These are phyloP conservation scores for Erythrophleum ivorense DNA, from an alignment of 331 rosid species.

Conservation along the genomic window DNA sequence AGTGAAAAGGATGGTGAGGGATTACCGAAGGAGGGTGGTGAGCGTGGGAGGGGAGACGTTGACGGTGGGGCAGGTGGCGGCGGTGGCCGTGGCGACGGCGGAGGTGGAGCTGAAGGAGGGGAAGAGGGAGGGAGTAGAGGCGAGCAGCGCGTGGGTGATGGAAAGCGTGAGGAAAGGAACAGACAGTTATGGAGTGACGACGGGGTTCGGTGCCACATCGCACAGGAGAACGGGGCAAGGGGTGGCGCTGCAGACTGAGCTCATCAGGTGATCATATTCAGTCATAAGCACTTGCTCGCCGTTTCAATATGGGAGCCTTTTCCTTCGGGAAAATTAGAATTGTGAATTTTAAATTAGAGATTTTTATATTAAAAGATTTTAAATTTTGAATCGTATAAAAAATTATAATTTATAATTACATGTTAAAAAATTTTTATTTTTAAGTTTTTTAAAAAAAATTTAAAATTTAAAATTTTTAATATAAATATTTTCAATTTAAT, in stretches of 20 bases:
- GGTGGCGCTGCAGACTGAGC: conserved; percentile 47
- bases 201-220: conserved; percentile 47
- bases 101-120: conserved; percentile 28
- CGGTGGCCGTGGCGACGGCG: conserved; percentile 17
- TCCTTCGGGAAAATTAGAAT: too few relatives aligned
- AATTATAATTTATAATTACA: too few relatives aligned
- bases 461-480: too few relatives aligned
- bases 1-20: conserved; percentile 14
- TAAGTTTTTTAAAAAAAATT: too few relatives aligned
- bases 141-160: conserved; percentile 49
- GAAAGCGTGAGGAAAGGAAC: conserved; percentile 42
- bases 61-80: conserved; percentile 47
- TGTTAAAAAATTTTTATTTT: too few relatives aligned
- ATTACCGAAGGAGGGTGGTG: not conserved
- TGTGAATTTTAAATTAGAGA: too few relatives aligned
- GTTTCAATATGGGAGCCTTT: too few relatives aligned
- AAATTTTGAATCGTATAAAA: too few relatives aligned
- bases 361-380: too few relatives aligned
- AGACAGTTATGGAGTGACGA: conserved; percentile 47
- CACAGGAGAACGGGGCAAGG: conserved; percentile 45
- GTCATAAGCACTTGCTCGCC: too few relatives aligned
- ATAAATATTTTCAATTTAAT: too few relatives aligned
- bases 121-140: conserved; percentile 41
- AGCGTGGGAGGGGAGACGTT: conserved; percentile 9
- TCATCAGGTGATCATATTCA: conserved; percentile 37